Base-by-base conservation (phyloP, 306 rosid species). In the Spatholobus suberectus region DNA sequence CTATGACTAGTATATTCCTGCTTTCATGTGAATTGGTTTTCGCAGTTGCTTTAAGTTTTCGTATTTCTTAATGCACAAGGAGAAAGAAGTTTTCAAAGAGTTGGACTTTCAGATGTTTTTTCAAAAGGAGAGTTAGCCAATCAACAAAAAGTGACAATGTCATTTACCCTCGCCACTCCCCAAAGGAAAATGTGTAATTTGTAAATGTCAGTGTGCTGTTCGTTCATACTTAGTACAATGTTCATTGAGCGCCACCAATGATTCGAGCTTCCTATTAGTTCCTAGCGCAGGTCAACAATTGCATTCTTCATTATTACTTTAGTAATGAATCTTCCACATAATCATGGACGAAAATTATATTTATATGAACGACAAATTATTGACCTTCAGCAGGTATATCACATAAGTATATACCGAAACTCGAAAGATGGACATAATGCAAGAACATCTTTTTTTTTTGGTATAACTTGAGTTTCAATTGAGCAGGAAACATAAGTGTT, bases 31-130 rank as follows among this genome's bases (percentile, higher is more conserved):
- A 63, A 24, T 68, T 61, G 43, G 57, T 21, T 59, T 75, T 75
- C 24, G 35, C 62, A 58, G 71, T 9, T 35, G 75, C 52, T 76
- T 75, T 40, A 15, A 43, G 35, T 26, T 76, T 49, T 32, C 41
- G 43, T 29, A 9, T 35, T 81, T 76, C 47, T 49, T 34, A n/a
- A 20, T 24, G n/a, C 59, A 34, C 59, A 69, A 26, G 70, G 78
- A 85, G 57, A 78, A 15, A 46, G 35, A 80, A 69, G 54, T 20
- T 24, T 81, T 71, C 88, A 85, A 85, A 77, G 83, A 68, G 43
- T 81, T 63, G 72, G 86, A 76, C 88, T 80, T 80, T 43, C 21
- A 27, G 21, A 51, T 40, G 11, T 63, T 65, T 75, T 38, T 58
- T 57, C 5, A 9, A 41, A 55, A 54, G 20, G 41, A 12, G 18